Base-by-base conservation (phyloP, 2,329 filamentous ascomycete genomes). In the Colletotrichum chlorophyti region DNA sequence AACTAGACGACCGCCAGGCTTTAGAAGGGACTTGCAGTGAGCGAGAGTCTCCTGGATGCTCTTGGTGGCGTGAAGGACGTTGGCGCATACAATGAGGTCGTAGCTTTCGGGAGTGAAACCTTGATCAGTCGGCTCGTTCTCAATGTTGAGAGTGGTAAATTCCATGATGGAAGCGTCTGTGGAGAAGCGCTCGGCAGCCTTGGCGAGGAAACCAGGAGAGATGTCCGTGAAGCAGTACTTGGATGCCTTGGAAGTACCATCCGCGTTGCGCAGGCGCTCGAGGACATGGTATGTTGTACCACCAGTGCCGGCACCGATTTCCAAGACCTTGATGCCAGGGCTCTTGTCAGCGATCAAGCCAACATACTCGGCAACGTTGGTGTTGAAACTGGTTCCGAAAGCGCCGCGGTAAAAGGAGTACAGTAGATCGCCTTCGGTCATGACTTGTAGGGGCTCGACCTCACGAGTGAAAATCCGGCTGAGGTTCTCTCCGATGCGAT, bases 151-250 rank as follows among this genome's bases (percentile, higher is more conserved):
- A 23, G 15, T 64, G 48, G 53, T 53, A 27, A 63, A 68, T 9
- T 64, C 50, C 45, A 69, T 63, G 27, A 61, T 57, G 21, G 63
- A 59, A 8, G 42, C 53, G 5, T 68, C 66, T 3, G 53, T 42
- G 2, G 63, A 61, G 49, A 73, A 75, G 15, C 61, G 64, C n/a
- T 69, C 65, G 49, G 69, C 63, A 0, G 72, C 74, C 5, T 67
- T 64, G n/a, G 73, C 69, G 43, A 81, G 79, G 66, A 77, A 78
- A 6, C 70, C 72, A 2, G 72, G 58, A 1, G 74, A 75, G 15
- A 79, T 74, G 49, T 82, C 79, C 0, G 80, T 81, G 64, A 72
- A 82, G 6, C 72, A 74, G 52, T 80, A 82, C 6, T 57, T 59
- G 11, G 53, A 38, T 6, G 53, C 53, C 48, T 52, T 58, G 14